Conservation (phyloP, 352 stramenopile genomes). For the Globisporangium paddicum region DNA sequence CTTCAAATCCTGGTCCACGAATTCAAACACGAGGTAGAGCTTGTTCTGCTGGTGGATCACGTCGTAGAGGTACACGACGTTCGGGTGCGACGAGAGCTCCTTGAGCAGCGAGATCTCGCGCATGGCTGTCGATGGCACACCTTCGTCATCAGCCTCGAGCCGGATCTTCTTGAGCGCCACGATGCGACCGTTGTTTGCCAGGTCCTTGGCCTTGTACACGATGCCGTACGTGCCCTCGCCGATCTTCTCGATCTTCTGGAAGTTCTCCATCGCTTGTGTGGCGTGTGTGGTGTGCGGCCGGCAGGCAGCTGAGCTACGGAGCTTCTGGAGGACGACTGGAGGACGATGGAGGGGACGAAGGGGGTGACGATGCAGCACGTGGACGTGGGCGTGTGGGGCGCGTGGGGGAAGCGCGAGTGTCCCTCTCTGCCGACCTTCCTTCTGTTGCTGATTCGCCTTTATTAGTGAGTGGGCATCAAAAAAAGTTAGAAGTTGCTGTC, state of each 20-base stretch:
- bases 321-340: neutral
- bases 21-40: slow-evolving; percentile 87
- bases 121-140: slow-evolving; percentile 97
- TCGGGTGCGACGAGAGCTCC: slow-evolving; percentile 92
- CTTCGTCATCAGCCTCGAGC: slow-evolving; percentile 92
- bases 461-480: neutral
- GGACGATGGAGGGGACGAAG: neutral
- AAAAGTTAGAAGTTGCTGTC: neutral
- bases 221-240: slow-evolving; percentile 96
- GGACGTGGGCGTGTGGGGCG: neutral
- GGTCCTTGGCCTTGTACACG: slow-evolving; percentile 95
- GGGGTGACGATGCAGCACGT: neutral
- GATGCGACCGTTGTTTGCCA: slow-evolving; percentile 77
- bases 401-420: slow-evolving; percentile 5
- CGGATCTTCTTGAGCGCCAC: slow-evolving; percentile 95
- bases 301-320: neutral
- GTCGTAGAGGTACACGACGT: slow-evolving; percentile 89
- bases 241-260: slow-evolving; percentile 85
- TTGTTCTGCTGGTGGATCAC: slow-evolving; percentile 85
- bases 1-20: slow-evolving; percentile 85
- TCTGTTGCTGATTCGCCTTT: neutral
- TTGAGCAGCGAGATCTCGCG: slow-evolving; percentile 96
- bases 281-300: neutral
- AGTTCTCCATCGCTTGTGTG: slow-evolving; percentile 81
- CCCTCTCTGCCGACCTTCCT: neutral